phyloP scores from a whole-genome alignment of 1,284 basidiomycete species.

The Stereum hirsutum region DNA sequence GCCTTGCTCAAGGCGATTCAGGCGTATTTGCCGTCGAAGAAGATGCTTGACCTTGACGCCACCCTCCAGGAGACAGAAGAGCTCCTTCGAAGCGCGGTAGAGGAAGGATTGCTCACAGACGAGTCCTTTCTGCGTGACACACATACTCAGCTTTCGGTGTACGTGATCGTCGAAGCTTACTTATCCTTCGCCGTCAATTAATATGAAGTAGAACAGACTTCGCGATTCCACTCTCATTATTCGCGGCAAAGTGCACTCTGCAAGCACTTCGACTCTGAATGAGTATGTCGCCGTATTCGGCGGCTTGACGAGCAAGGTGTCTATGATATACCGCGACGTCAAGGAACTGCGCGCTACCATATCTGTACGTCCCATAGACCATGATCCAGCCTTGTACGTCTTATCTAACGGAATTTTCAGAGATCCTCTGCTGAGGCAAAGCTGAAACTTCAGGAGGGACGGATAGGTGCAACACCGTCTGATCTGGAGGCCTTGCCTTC shows the following conservation, averaged over 20 bases:
- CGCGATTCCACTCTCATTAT: neutral
- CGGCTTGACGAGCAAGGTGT: neutral
- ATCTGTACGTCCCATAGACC: neutral
- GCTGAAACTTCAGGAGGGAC: neutral
- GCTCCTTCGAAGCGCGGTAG: neutral
- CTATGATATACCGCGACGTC: conserved; percentile 1
- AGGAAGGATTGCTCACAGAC: conserved; percentile 2
- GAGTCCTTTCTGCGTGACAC: neutral
- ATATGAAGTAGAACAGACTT: neutral
- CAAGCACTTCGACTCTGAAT: neutral
- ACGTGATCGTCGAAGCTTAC: neutral
- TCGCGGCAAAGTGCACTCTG: neutral
- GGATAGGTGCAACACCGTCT: no score
- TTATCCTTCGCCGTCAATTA: neutral
- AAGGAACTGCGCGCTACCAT: conserved; percentile 1
- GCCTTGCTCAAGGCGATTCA: neutral
- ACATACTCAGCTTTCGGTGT: neutral
- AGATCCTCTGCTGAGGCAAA: neutral
- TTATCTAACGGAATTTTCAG: neutral
- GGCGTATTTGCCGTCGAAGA: neutral
- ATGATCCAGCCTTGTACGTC: neutral
- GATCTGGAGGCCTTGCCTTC: no score
- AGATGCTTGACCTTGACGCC: conserved; percentile 3
- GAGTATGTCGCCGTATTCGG: neutral
- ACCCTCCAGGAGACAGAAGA: neutral